Evolutionary conservation across 495 filamentous ascomycete genomes (phyloP).

Genomic region (Astrothelium macrocarpum): DNA sequence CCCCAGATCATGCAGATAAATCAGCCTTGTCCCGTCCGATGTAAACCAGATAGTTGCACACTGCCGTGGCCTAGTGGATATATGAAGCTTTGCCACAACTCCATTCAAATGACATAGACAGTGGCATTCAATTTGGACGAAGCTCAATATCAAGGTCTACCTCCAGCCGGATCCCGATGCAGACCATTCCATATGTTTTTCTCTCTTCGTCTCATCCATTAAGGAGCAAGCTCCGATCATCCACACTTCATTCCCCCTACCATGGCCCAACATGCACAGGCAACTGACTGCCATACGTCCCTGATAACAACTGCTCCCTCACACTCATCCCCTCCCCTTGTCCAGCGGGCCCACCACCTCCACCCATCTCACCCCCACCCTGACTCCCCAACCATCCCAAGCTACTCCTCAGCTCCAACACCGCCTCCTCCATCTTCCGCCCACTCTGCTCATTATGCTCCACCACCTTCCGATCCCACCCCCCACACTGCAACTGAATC

Average conservation of each 20-base stretch:
- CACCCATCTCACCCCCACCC: constrained; percentile 21
- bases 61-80: no score
- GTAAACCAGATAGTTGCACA: neutral
- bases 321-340: constrained; percentile 18
- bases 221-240: neutral
- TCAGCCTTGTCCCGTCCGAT: neutral
- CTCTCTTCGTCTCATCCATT: neutral
- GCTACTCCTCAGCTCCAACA: constrained; percentile 62
- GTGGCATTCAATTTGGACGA: neutral
- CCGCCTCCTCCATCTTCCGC: constrained; percentile 71
- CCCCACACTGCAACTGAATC: constrained; percentile 79
- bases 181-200: neutral
- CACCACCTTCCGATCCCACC: constrained; percentile 81
- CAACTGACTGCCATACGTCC: constrained; percentile 13
- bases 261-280: neutral
- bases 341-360: constrained; percentile 5
- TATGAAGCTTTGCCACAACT: neutral
- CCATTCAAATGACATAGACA: neutral
- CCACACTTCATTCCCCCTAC: neutral
- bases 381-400: constrained; percentile 66
- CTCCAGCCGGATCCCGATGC: neutral
- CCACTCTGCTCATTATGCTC: constrained; percentile 84
- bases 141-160: neutral
- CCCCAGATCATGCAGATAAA: neutral
- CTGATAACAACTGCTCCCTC: constrained; percentile 20